Percentiles rank a stretch among this genome's conserved stretches.
These are phyloP conservation scores for Penicillium antarcticum DNA, from an alignment of 495 filamentous ascomycete species.

Conservation along the genomic window DNA sequence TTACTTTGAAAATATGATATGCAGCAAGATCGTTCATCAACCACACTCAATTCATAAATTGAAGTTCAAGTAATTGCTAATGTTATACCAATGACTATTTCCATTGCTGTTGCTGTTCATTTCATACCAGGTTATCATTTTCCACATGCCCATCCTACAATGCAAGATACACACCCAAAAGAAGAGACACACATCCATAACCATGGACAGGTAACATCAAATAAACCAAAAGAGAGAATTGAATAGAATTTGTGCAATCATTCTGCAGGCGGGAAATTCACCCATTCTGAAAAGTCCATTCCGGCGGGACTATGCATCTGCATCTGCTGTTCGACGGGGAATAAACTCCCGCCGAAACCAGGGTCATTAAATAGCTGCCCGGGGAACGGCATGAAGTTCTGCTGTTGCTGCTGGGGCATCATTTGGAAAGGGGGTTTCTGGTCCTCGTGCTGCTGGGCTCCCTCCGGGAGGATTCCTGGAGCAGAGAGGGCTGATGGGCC, in stretches of 20 bases:
- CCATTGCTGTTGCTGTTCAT: neutral
- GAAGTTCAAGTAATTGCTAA: neutral
- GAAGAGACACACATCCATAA: neutral
- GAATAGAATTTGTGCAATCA: slow-evolving; percentile 6
- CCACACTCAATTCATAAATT: neutral
- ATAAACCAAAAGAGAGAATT: neutral
- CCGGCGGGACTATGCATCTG: slow-evolving; percentile 24
- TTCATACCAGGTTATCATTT: neutral
- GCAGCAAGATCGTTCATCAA: neutral
- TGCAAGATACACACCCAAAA: slow-evolving; percentile 1
- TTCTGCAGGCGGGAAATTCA: slow-evolving; percentile 33
- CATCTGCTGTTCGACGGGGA: slow-evolving; percentile 38
- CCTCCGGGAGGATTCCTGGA: neutral
- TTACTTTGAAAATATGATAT: too few species aligned
- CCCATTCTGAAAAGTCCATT: slow-evolving; percentile 48
- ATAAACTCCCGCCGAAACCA: slow-evolving; percentile 34
- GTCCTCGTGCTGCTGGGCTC: slow-evolving; percentile 2
- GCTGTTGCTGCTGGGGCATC: slow-evolving; percentile 10
- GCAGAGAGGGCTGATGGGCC: slow-evolving; percentile 26
- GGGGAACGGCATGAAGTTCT: slow-evolving; percentile 39
- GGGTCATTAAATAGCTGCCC: slow-evolving; percentile 40
- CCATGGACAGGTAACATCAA: neutral
- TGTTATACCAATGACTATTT: neutral
- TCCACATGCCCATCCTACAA: neutral
- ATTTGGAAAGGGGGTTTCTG: slow-evolving; percentile 11